phyloP scores from a whole-genome alignment of 768 basidiomycete species.

The Tricholoma bakamatsutake region DNA sequence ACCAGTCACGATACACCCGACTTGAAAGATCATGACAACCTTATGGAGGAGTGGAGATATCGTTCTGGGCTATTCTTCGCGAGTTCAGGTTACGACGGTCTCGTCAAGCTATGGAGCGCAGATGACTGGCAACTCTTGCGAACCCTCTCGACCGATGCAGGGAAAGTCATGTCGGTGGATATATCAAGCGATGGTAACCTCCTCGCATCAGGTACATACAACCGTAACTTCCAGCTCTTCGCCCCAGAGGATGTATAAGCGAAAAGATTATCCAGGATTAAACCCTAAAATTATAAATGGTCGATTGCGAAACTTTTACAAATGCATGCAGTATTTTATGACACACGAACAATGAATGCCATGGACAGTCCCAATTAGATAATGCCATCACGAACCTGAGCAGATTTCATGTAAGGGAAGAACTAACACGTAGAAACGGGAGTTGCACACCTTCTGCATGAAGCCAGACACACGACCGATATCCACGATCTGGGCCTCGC shows the following conservation, averaged over 20 bases:
- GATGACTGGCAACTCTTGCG: constrained; percentile 96
- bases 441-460: constrained; percentile 70
- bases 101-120: constrained; percentile 94
- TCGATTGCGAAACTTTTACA: constrained; percentile 26
- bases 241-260: constrained; percentile 57
- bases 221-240: constrained; percentile 91
- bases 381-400: constrained; percentile 56
- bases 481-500: constrained; percentile 77
- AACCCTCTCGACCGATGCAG: constrained; percentile 86
- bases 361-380: constrained; percentile 30
- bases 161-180: constrained; percentile 99
- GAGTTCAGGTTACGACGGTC: constrained; percentile 90
- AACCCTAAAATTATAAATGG: constrained; percentile 9
- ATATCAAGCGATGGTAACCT: constrained; percentile 77
- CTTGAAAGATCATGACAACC: constrained; percentile 26
- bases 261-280: constrained; percentile 2
- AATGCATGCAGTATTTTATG: constrained; percentile 16
- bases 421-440: neutral
- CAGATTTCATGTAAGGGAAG: neutral
- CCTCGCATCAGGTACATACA: constrained; percentile 88
- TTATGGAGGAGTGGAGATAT: constrained; percentile 69
- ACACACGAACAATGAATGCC: constrained; percentile 12
- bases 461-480: constrained; percentile 84
- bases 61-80: constrained; percentile 90
- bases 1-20: constrained; percentile 32